Evolutionary conservation across 805 yeast genomes (phyloP).

Genomic region (Wickerhamomyces pijperi): DNA sequence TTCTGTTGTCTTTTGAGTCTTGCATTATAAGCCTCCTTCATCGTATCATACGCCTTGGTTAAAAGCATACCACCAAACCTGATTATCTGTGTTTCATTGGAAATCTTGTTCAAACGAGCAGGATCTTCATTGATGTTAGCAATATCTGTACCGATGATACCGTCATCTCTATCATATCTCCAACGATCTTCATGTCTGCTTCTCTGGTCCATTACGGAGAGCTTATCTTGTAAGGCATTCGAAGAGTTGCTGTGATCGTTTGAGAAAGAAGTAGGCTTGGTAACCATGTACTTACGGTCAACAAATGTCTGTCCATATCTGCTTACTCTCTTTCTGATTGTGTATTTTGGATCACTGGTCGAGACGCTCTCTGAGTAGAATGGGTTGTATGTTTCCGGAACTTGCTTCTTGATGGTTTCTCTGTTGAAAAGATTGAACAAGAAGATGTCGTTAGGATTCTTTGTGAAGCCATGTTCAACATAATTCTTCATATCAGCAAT

Average conservation of each 20-base stretch:
- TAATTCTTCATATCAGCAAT: conserved; percentile 17
- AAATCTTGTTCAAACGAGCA: conserved; percentile 67
- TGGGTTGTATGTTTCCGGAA: conserved; percentile 27
- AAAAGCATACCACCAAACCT: conserved; percentile 87
- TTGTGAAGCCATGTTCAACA: conserved; percentile 13
- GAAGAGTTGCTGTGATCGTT: conserved; percentile 24
- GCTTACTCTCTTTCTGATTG: conserved; percentile 67
- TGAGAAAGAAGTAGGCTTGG: conserved; percentile 12
- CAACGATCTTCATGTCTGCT: conserved; percentile 50
- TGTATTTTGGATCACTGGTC: conserved; percentile 33
- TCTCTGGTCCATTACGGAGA: conserved; percentile 22
- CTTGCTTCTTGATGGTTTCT: conserved; percentile 16
- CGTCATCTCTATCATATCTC: conserved; percentile 50
- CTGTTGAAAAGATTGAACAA: conserved; percentile 14
- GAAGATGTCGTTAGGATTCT: conserved; percentile 21
- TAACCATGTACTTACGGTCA: conserved; percentile 55
- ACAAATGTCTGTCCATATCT: conserved; percentile 59
- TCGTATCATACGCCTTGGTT: conserved; percentile 73
- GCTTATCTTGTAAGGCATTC: too few species aligned
- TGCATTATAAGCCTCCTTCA: conserved; percentile 62
- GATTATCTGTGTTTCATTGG: conserved; percentile 79
- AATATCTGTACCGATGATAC: conserved; percentile 24
- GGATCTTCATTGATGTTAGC: conserved; percentile 68
- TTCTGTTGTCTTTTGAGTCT: not conserved
- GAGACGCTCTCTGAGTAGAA: conserved; percentile 21